Percentiles rank a stretch among this genome's conserved stretches.
phyloP scores from a whole-genome alignment of 345 rosid genomes.

The Cochlearia excelsa region DNA sequence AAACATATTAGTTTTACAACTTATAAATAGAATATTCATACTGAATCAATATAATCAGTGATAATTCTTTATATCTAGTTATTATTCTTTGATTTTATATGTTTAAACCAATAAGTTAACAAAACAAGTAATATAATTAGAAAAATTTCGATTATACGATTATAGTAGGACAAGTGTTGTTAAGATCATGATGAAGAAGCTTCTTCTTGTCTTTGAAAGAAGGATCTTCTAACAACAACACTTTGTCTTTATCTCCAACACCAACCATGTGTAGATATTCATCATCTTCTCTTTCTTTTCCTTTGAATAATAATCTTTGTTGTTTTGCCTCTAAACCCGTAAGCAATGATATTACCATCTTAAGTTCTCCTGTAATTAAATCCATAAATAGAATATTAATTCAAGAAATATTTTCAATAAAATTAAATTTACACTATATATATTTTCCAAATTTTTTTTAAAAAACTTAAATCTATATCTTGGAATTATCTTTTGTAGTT shows the following conservation, averaged over 20 bases:
- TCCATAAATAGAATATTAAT: neutral
- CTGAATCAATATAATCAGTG: too few relatives aligned
- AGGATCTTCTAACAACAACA: conserved; percentile 79
- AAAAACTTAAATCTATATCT: too few relatives aligned
- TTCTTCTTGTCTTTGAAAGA: conserved; percentile 66
- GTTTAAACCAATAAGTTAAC: neutral
- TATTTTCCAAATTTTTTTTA: too few relatives aligned
- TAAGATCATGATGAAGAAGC: conserved; percentile 40
- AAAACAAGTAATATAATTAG: neutral
- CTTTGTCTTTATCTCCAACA: conserved; percentile 78
- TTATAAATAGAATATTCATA: too few relatives aligned
- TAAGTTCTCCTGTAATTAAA: conserved; percentile 63
- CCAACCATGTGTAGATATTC: conserved; percentile 95
- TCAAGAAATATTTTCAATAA: neutral
- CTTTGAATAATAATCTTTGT: conserved; percentile 84
- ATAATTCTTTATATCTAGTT: too few relatives aligned
- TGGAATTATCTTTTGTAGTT: too few relatives aligned
- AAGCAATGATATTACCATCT: conserved; percentile 67
- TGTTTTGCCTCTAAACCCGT: conserved; percentile 72
- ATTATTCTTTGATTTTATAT: too few relatives aligned
- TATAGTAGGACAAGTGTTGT: conserved; percentile 47
- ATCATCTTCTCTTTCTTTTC: conserved; percentile 77
- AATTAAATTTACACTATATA: too few relatives aligned
- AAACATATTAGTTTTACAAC: too few relatives aligned
- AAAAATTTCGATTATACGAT: conserved; percentile 40